phyloP scores from a whole-genome alignment of 805 yeast species.

The Hanseniaspora valbyensis region DNA sequence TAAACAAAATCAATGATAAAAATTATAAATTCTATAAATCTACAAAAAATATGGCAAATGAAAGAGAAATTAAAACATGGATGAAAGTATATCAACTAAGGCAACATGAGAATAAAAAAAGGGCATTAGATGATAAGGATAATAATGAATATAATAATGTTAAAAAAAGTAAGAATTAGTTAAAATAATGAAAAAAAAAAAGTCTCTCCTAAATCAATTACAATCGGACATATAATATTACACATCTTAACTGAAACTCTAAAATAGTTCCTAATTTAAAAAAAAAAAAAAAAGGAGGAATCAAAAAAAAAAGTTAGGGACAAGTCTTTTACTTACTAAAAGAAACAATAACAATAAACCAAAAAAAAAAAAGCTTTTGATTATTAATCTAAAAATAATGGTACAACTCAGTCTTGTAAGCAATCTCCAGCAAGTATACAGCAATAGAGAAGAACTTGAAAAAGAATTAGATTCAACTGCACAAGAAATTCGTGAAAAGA shows the following conservation, averaged over 20 bases:
- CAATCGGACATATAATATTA: too few relatives aligned
- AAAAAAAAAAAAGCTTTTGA: too few relatives aligned
- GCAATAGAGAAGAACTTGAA: background rate
- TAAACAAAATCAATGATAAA: conserved; percentile 46
- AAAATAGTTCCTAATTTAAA: too few relatives aligned
- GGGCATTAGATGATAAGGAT: background rate
- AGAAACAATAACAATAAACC: too few relatives aligned
- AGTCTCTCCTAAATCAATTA: too few relatives aligned
- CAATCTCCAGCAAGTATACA: background rate
- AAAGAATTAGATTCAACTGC: background rate
- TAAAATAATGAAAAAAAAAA: too few relatives aligned
- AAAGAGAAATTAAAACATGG: conserved; percentile 27
- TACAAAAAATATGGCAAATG: conserved; percentile 36
- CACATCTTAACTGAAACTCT: too few relatives aligned
- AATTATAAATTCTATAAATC: conserved; percentile 45
- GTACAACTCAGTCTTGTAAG: background rate
- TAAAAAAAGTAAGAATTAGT: too few relatives aligned
- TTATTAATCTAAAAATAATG: background rate
- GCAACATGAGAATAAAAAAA: background rate
- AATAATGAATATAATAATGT: background rate
- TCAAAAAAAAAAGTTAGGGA: too few relatives aligned
- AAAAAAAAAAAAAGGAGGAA: too few relatives aligned
- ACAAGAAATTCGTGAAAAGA: background rate
- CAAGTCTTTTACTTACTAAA: too few relatives aligned
- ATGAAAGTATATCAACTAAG: conserved; percentile 4